Conservation (phyloP, 177 flowering plant species). For the Vitis hybrid region DNA sequence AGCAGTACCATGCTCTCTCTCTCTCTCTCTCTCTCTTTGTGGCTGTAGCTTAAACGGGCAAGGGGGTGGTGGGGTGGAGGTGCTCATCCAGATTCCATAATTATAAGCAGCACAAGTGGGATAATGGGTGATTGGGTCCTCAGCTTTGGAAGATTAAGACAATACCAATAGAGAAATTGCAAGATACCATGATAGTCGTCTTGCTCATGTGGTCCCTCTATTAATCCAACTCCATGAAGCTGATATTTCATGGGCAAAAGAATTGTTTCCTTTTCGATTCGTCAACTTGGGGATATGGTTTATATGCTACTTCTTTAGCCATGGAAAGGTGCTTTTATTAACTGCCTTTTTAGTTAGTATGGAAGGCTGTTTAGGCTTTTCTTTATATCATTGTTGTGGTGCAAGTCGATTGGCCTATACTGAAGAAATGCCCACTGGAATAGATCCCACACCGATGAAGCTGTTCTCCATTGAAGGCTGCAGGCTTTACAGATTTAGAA, state of each 20-base stretch:
- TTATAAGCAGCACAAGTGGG: constrained; percentile 7
- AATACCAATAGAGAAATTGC: constrained; percentile 6
- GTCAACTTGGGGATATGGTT: constrained; percentile 22
- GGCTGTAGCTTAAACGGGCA: neutral
- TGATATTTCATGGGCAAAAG: constrained; percentile 17
- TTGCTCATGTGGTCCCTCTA: constrained; percentile 22
- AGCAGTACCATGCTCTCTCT: constrained; percentile 2
- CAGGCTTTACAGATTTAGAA: neutral
- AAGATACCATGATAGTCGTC: constrained; percentile 4
- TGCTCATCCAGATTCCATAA: neutral
- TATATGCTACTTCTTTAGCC: constrained; percentile 18
- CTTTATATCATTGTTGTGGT: too few species aligned
- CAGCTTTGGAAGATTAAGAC: constrained; percentile 23
- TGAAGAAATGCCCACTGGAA: neutral
- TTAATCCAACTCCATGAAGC: constrained; percentile 13
- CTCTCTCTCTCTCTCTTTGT: neutral
- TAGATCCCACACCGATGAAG: neutral
- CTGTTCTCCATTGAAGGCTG: neutral
- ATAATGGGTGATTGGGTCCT: constrained; percentile 8
- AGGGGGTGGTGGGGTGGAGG: too few species aligned
- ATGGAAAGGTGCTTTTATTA: constrained; percentile 13
- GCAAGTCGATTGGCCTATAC: too few species aligned
- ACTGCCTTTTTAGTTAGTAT: constrained; percentile 1
- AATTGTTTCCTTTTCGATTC: constrained; percentile 18
- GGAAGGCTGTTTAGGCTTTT: too few species aligned